Percentiles rank a stretch among this genome's conserved stretches.
Evolutionary conservation across 495 filamentous ascomycete species (phyloP).

Genomic region (Cercophora scortea): DNA sequence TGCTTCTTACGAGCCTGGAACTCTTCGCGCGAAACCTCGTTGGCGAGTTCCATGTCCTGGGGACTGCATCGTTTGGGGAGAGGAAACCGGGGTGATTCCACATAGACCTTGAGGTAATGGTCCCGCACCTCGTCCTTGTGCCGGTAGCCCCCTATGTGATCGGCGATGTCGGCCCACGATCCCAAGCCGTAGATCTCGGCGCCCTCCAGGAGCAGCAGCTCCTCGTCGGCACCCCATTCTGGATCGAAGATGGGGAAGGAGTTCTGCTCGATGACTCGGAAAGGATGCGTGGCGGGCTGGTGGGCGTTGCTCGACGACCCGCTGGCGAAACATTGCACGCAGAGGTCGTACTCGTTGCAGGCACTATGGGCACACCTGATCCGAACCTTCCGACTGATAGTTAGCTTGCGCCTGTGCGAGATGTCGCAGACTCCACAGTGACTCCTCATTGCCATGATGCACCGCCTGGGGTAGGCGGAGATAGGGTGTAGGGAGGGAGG

Average conservation of each 20-base stretch:
- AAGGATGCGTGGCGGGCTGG: conserved; percentile 75
- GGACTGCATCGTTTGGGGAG: conserved; percentile 79
- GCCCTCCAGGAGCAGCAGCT: conserved; percentile 84
- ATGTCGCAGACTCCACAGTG: conserved; percentile 11
- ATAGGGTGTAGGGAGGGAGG: not conserved
- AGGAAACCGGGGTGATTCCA: conserved; percentile 76
- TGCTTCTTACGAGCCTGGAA: conserved; percentile 93
- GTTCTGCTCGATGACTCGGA: conserved; percentile 94
- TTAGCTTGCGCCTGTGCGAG: conserved; percentile 7
- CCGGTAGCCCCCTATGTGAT: conserved; percentile 93
- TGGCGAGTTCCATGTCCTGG: conserved; percentile 64
- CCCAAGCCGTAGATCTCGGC: conserved; percentile 96
- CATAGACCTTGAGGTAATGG: conserved; percentile 83
- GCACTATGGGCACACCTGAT: conserved; percentile 78
- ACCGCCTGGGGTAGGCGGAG: not conserved
- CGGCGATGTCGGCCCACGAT: conserved; percentile 95
- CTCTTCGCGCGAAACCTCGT: conserved; percentile 76
- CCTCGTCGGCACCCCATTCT: conserved; percentile 97
- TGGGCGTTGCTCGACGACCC: conserved; percentile 72
- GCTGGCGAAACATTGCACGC: conserved; percentile 86
- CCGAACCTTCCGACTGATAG: conserved; percentile 57
- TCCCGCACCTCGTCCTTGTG: conserved; percentile 90
- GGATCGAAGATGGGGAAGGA: conserved; percentile 91
- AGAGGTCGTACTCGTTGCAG: conserved; percentile 94
- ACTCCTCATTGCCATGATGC: conserved; percentile 3